These are phyloP conservation scores for Aspergillus niger DNA, from an alignment of 2,329 filamentous ascomycete species.

Conservation along the genomic window DNA sequence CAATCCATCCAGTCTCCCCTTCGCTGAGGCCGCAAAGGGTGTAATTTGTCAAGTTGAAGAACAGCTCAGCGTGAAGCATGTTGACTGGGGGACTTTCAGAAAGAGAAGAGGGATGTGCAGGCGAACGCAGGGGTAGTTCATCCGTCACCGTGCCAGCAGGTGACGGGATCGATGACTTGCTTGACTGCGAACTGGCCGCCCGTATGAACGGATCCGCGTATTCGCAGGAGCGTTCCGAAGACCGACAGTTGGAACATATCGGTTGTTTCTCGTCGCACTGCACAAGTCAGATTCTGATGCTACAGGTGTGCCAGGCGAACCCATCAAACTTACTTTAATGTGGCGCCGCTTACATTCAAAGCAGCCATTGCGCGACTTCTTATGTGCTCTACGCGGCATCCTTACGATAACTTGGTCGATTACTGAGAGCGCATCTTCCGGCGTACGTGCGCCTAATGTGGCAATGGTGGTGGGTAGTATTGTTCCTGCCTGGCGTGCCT, in stretches of 20 bases:
- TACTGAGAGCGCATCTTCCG: neutral
- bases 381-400: constrained; percentile 34
- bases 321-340: constrained; percentile 34
- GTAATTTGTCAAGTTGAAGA: constrained; percentile 28
- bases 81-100: constrained; percentile 25
- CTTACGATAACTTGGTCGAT: neutral
- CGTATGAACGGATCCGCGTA: constrained; percentile 9
- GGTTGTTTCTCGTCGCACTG: constrained; percentile 40
- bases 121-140: neutral
- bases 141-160: neutral
- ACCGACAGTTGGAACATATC: constrained; percentile 36
- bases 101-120: neutral
- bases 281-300: neutral
- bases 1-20: neutral
- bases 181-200: neutral
- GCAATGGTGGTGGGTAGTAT: neutral
- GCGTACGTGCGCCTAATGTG: neutral
- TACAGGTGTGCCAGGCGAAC: neutral
- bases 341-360: constrained; percentile 42
- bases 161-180: neutral
- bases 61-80: constrained; percentile 34
- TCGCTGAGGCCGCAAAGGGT: constrained; percentile 4
- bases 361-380: constrained; percentile 44
- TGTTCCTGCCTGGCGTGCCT: neutral
- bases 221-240: constrained; percentile 24